Base-by-base conservation (phyloP, 2,329 filamentous ascomycete species). In the Exophiala mesophila region DNA sequence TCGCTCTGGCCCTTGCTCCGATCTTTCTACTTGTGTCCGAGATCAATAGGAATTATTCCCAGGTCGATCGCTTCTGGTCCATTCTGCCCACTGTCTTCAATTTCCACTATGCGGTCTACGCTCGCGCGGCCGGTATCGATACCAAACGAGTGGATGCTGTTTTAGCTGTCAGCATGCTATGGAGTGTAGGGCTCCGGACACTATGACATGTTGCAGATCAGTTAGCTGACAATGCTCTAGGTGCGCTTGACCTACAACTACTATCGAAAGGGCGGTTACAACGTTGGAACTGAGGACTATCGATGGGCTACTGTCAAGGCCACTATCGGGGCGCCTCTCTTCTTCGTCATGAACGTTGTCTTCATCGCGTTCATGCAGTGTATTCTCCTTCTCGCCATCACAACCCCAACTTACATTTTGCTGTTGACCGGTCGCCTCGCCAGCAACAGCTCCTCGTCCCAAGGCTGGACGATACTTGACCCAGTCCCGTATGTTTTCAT, bases 11-110 rank as follows among this genome's bases (percentile, higher is more conserved):
- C 29, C 63, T 94, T n/a, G 80, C 80, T 1, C 74, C 75, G 4
- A 58, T 92, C 19, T 85, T 94, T 57, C 69, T 95, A 17, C 59
- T 90, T 21, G 70, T 80, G 4, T 86, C 88, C 1, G 90, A 97
- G 64, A 66, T 88, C 68, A 97, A 94, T 67, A 78, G 77, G 58
- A 98, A 98, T 65, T 96, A 89, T 64, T 96, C 89, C n/a, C 92
- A 98, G 66, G 83, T 98, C 30, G 92, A 98, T 64, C 80, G 92
- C 36, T 69, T 83, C 56, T 98, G 92, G 92, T 92, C 87, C 60
- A 73, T 98, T 47, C 68, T 98, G 37, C 92, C 92, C 1, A 83
- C 86, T 5, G 59, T 95, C 37, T 97, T 94, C 66, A 84, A 92
- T 60, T 75, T 80, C 4, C 89, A 98, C 64, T 92, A 86, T 60